Percentiles rank a stretch among this genome's conserved stretches.
Conservation (phyloP, 306 rosid genomes). For the Vicia sativa region DNA sequence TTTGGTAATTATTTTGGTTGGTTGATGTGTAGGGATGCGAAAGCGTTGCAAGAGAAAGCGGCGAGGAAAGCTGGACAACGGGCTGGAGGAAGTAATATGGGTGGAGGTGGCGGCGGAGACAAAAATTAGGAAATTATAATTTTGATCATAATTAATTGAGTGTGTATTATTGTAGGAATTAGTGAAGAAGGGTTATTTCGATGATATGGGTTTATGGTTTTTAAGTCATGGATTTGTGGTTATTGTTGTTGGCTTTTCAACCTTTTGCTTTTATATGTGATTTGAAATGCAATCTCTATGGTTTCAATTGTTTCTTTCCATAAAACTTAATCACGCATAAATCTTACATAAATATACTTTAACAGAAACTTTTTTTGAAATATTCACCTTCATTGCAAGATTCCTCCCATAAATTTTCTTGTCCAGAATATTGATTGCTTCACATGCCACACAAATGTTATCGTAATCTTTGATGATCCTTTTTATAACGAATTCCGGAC, state of each 20-base stretch:
- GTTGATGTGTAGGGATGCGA: constrained; percentile 55
- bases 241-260: neutral
- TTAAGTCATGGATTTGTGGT: neutral
- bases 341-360: too few species aligned
- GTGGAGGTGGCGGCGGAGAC: constrained; percentile 46
- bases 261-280: neutral
- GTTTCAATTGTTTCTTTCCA: too few species aligned
- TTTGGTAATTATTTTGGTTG: neutral
- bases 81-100: constrained; percentile 48
- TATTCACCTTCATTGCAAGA: too few species aligned
- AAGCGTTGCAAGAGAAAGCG: constrained; percentile 67
- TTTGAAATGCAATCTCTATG: neutral
- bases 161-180: neutral
- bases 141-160: neutral
- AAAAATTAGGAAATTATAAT: constrained; percentile 32
- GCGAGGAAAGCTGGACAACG: constrained; percentile 57
- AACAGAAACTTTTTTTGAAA: too few species aligned
- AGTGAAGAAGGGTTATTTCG: neutral
- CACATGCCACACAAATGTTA: too few species aligned
- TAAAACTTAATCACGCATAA: too few species aligned
- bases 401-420: too few species aligned
- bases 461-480: too few species aligned
- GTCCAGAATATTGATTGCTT: too few species aligned
- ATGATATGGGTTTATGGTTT: constrained; percentile 21
- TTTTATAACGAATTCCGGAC: too few species aligned